Percentiles rank a stretch among this genome's conserved stretches.
Evolutionary conservation across 2,329 filamentous ascomycete genomes (phyloP).

Genomic region (Cordyceps farinosa): DNA sequence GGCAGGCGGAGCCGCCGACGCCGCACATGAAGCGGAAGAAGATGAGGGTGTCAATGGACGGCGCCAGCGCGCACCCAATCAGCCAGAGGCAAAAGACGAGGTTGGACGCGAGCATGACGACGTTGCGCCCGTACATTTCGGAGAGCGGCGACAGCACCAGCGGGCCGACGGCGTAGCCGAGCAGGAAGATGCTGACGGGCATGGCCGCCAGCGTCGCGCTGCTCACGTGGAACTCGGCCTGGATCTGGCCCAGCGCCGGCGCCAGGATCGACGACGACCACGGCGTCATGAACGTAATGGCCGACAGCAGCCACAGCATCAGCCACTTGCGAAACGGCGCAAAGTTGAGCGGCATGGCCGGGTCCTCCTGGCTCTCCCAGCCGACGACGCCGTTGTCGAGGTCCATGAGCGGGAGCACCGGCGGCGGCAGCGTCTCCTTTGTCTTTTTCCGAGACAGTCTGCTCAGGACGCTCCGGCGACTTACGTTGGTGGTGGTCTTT

Average conservation of each 20-base stretch:
- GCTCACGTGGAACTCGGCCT: conserved; percentile 39
- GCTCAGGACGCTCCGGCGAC: conserved; percentile 25
- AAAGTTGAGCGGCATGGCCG: conserved; percentile 58
- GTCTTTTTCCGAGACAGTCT: conserved; percentile 25
- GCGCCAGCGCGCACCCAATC: conserved; percentile 61
- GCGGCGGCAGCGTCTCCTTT: conserved; percentile 32
- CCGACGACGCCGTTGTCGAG: conserved; percentile 53
- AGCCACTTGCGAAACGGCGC: conserved; percentile 53
- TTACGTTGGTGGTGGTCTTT: conserved; percentile 23
- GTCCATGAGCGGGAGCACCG: conserved; percentile 45
- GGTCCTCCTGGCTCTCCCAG: conserved; percentile 58
- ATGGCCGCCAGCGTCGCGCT: conserved; percentile 43
- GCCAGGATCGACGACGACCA: conserved; percentile 61
- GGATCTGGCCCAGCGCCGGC: conserved; percentile 46
- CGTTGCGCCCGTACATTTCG: conserved; percentile 62
- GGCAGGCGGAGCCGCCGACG: conserved; percentile 51
- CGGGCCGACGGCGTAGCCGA: conserved; percentile 57
- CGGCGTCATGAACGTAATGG: conserved; percentile 63
- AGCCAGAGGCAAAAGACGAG: conserved; percentile 59
- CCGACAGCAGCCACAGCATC: conserved; percentile 51
- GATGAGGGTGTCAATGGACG: conserved; percentile 50
- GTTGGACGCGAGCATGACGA: conserved; percentile 55
- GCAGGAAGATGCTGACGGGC: conserved; percentile 58
- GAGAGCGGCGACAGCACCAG: conserved; percentile 55
- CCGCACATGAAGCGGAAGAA: conserved; percentile 59